Percentiles rank a stretch among this genome's conserved stretches.
Evolutionary conservation across 208 protist species (phyloP).

Genomic region (Trypanosoma melophagium): DNA sequence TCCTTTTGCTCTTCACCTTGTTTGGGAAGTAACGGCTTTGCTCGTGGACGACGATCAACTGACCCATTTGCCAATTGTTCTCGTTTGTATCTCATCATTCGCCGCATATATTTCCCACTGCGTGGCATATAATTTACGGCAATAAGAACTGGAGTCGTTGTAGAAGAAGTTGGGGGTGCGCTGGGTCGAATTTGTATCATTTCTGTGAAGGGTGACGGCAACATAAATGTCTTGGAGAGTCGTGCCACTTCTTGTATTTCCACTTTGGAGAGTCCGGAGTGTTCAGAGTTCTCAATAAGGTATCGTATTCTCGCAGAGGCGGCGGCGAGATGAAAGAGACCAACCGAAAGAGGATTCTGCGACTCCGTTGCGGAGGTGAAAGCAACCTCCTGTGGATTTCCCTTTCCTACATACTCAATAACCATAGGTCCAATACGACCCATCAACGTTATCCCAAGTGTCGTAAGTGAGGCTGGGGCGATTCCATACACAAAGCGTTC

Average conservation of each 20-base stretch:
- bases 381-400: conserved; percentile 18
- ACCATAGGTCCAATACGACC: conserved; percentile 47
- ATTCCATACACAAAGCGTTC: conserved; percentile 45
- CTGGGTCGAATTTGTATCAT: conserved; percentile 31
- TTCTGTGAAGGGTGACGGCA: conserved; percentile 62
- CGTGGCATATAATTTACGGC: conserved; percentile 28
- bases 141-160: neutral
- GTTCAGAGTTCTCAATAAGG: conserved; percentile 28
- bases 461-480: conserved; percentile 25
- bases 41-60: conserved; percentile 8
- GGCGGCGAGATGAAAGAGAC: conserved; percentile 50
- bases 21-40: too few relatives aligned
- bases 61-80: conserved; percentile 16
- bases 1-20: too few relatives aligned
- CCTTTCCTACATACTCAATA: conserved; percentile 57
- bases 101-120: conserved; percentile 15
- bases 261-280: conserved; percentile 8
- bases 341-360: conserved; percentile 13
- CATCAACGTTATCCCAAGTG: conserved; percentile 33
- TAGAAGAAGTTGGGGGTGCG: neutral
- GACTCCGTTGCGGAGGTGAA: conserved; percentile 10
- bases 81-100: conserved; percentile 13
- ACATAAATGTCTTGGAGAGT: conserved; percentile 36
- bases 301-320: conserved; percentile 26
- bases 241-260: conserved; percentile 50